A percentile compares a stretch with the other conserved stretches of the same genome.
Conservation (phyloP, 192 early-diverging fungal genomes). For the Backusella liffmaniae region DNA sequence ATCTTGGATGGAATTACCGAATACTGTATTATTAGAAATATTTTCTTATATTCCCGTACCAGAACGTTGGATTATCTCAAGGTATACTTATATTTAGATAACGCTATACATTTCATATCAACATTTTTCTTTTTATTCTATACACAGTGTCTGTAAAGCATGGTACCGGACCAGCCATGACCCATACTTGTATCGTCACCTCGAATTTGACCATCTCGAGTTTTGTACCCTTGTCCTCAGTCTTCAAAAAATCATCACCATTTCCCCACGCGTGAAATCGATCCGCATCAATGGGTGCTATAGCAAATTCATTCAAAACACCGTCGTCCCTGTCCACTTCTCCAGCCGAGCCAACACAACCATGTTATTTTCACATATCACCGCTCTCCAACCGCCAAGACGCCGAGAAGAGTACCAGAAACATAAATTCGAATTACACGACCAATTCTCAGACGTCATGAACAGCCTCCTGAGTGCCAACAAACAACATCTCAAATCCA, state of each 20-base stretch:
- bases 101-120: background rate
- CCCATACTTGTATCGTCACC: constrained; percentile 40
- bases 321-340: constrained; percentile 41
- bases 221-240: constrained; percentile 37
- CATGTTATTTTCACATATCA: constrained; percentile 44
- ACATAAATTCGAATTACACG: constrained; percentile 42
- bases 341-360: constrained; percentile 23
- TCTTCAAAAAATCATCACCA: constrained; percentile 35
- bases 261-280: constrained; percentile 35
- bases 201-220: constrained; percentile 44
- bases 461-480: constrained; percentile 39
- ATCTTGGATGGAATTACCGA: background rate
- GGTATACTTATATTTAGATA: background rate
- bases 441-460: constrained; percentile 43
- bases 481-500: constrained; percentile 29
- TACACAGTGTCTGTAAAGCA: constrained; percentile 16
- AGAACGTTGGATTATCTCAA: constrained; percentile 9
- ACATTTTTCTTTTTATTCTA: background rate
- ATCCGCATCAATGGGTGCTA: constrained; percentile 39
- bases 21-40: constrained; percentile 11
- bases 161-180: constrained; percentile 40
- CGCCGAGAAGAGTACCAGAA: constrained; percentile 44
- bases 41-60: constrained; percentile 12
- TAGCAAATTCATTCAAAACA: constrained; percentile 43
- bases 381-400: constrained; percentile 35